Evolutionary conservation across 2,329 filamentous ascomycete species (phyloP).

Genomic region (Cladosporium sp.): DNA sequence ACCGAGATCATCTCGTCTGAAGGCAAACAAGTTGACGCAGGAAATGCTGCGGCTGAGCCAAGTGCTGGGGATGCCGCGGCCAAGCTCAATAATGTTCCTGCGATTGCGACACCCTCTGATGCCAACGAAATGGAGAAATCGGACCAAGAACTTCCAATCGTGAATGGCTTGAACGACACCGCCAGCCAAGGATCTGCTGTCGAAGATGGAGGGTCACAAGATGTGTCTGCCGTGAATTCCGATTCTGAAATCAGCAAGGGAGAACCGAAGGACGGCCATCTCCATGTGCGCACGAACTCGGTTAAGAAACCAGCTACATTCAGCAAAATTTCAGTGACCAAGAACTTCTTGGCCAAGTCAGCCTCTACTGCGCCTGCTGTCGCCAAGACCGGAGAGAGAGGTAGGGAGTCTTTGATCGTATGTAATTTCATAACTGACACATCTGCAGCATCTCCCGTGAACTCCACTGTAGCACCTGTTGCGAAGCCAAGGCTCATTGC

Average conservation of each 20-base stretch:
- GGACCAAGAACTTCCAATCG: background rate
- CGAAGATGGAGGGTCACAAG: slow-evolving; percentile 56
- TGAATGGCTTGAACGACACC: slow-evolving; percentile 19
- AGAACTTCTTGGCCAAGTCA: slow-evolving; percentile 76
- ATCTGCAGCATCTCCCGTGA: slow-evolving; percentile 34
- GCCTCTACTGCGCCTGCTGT: slow-evolving; percentile 46
- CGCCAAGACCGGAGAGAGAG: slow-evolving; percentile 19
- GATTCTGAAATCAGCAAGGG: slow-evolving; percentile 68
- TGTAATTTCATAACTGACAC: slow-evolving; percentile 16
- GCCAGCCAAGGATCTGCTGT: slow-evolving; percentile 33
- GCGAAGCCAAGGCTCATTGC: slow-evolving; percentile 67
- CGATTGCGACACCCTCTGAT: slow-evolving; percentile 3
- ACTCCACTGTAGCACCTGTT: slow-evolving; percentile 40
- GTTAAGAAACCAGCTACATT: slow-evolving; percentile 74
- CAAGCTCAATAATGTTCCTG: slow-evolving; percentile 12
- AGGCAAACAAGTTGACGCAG: slow-evolving; percentile 8
- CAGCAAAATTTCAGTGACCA: slow-evolving; percentile 82
- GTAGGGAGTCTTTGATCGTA: slow-evolving; percentile 13
- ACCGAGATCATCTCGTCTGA: slow-evolving; percentile 7
- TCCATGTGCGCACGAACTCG: slow-evolving; percentile 55
- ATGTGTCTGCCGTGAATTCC: slow-evolving; percentile 66
- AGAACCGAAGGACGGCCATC: slow-evolving; percentile 51
- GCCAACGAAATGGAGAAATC: slow-evolving; percentile 10
- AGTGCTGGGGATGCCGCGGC: slow-evolving; percentile 29
- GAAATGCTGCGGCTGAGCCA: slow-evolving; percentile 25